Base-by-base conservation (phyloP, 768 basidiomycete species). In the Naematelia aurantialba region DNA sequence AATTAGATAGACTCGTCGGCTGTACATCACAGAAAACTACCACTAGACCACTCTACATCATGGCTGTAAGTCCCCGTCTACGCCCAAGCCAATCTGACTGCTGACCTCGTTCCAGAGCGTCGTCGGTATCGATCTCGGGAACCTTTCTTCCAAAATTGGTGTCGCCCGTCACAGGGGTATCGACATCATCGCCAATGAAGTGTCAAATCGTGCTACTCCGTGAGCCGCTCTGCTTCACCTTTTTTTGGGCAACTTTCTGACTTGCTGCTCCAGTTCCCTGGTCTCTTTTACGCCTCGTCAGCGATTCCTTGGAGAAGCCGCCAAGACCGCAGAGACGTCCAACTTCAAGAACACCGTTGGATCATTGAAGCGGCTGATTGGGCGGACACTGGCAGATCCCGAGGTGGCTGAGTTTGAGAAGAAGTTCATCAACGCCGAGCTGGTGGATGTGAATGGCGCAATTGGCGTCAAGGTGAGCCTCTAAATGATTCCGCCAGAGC, bases 271-370 rank as follows among this genome's bases (percentile, higher is more conserved):
- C 69, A 97, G 93, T 74, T 93, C 94, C 45, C 84, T 99, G 62
- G 87, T 99, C 58, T 91, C 89, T 4, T 99, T 96, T 78, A 92
- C 93, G 12, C 84, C 85, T 21, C 91, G 90, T 76, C 89, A 92
- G 69, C 88, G 94, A 46, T 78, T 87, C 49, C 88, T 98, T 75
- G 94, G 96, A 64, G 94, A 99, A 79, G 63, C 91, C 19, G 94
- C 93, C 68, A 99, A 98, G 82, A 97, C 89, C 0, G 90, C 93
- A 68, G 94, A 98, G 79, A 96, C 88, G 14, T 93, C 91, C 67
- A 98, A 98, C 80, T 97, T 92, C 83, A 89, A 85, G 79, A 99
- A 98, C 81, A 98, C 96, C 24, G 82, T 96, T 75, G 96, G 96
- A 44, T 87, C 85, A 0, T 81, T 98, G 70, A 97, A 97, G 79